Conservation (phyloP, 306 rosid species). For the Vigna mungo region DNA sequence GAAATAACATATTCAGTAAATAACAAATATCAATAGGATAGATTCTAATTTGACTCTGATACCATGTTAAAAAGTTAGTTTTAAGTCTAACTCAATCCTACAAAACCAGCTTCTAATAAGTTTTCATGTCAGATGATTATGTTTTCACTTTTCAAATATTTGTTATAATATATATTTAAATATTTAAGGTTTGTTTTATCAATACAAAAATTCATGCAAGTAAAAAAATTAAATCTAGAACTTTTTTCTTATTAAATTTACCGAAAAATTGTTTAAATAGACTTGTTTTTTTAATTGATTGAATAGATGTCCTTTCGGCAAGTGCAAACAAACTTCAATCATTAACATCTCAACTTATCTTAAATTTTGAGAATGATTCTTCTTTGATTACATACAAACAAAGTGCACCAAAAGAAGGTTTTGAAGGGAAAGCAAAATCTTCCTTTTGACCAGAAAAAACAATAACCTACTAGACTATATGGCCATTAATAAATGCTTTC, state of each 20-base stretch:
- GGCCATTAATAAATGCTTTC: not conserved
- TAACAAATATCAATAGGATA: too few species aligned
- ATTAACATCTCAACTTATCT: slow-evolving; percentile 41
- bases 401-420: slow-evolving; percentile 49
- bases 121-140: slow-evolving; percentile 30
- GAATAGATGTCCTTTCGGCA: slow-evolving; percentile 45
- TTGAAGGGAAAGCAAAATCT: slow-evolving; percentile 42
- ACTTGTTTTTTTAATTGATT: too few species aligned
- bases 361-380: slow-evolving; percentile 43
- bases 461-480: not conserved
- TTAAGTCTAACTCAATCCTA: too few species aligned
- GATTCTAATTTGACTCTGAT: too few species aligned
- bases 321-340: slow-evolving; percentile 48
- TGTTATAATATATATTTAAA: not conserved
- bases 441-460: slow-evolving; percentile 49
- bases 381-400: slow-evolving; percentile 47
- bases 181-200: too few species aligned
- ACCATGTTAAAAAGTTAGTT: too few species aligned
- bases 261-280: too few species aligned
- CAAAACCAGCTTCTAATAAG: too few species aligned
- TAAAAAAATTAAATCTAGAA: too few species aligned
- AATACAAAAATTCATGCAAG: too few species aligned
- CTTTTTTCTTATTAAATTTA: too few species aligned
- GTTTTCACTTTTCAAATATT: slow-evolving; percentile 2
- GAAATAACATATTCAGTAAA: too few species aligned